phyloP scores from a whole-genome alignment of 495 filamentous ascomycete genomes.

The Penicillium goetzii region DNA sequence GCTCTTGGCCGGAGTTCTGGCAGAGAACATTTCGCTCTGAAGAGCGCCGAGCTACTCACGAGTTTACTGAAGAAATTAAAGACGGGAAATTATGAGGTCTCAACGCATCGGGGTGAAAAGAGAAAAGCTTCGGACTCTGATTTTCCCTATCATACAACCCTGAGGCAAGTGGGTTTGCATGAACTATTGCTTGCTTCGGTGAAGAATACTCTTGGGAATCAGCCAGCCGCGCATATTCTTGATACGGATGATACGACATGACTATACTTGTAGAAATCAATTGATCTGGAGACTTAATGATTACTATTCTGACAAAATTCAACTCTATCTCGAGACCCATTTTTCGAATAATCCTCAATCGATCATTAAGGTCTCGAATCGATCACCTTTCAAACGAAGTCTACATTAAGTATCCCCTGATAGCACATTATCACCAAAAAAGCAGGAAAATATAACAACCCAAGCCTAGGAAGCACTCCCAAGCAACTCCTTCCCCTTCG shows the following conservation, averaged over 20 bases:
- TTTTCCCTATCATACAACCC: not conserved
- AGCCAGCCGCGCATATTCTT: not conserved
- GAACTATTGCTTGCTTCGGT: not conserved
- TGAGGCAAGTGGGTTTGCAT: not conserved
- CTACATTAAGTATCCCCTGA: not conserved
- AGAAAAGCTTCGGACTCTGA: not conserved
- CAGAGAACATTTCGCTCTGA: not conserved
- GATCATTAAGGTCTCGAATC: not conserved
- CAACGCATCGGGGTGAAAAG: not conserved
- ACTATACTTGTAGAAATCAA: not conserved
- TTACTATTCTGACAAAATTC: not conserved
- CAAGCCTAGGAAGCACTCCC: not conserved
- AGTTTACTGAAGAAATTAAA: not conserved
- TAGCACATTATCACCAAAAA: not conserved
- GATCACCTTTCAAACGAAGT: not conserved
- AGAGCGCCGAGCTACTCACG: not conserved
- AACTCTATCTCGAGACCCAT: not conserved
- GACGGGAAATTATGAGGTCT: not conserved
- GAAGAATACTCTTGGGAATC: not conserved
- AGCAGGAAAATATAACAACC: not conserved
- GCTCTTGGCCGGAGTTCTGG: not conserved
- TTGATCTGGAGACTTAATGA: not conserved
- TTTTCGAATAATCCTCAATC: not conserved
- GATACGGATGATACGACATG: not conserved
- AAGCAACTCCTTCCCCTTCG: not conserved